Percentiles rank a stretch among this genome's conserved stretches.
Evolutionary conservation across 2,329 filamentous ascomycete genomes (phyloP).

Genomic region (Colletotrichum magnum): DNA sequence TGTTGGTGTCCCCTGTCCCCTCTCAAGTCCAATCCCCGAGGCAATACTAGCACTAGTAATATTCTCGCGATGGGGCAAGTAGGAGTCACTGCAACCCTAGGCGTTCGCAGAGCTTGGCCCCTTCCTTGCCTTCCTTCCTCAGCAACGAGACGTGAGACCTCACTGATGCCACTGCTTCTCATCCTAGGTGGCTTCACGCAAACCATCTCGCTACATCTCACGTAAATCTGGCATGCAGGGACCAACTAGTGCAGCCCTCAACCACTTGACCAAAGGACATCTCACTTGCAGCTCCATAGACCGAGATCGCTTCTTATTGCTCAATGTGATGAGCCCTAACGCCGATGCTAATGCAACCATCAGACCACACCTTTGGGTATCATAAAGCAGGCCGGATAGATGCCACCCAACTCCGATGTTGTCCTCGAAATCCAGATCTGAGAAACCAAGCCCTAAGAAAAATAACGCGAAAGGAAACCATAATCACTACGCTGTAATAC

Average conservation of each 20-base stretch:
- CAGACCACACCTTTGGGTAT: slow-evolving; percentile 26
- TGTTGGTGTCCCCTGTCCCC: not conserved
- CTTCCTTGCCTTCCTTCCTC: not conserved
- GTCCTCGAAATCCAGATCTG: not conserved
- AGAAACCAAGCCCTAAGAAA: not conserved
- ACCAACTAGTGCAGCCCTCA: too few species aligned
- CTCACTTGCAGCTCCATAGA: not conserved
- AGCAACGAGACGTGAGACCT: too few species aligned
- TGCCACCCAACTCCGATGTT: slow-evolving; percentile 15
- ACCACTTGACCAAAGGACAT: not conserved
- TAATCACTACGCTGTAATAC: not conserved
- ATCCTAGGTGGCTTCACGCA: not conserved
- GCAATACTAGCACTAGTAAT: slow-evolving; percentile 3
- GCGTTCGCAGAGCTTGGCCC: slow-evolving; percentile 6
- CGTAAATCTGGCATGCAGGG: not conserved
- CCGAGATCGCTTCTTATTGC: slow-evolving; percentile 1
- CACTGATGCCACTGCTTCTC: too few species aligned
- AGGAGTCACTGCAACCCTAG: slow-evolving; percentile 1
- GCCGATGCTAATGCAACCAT: slow-evolving; percentile 14
- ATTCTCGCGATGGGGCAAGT: slow-evolving; percentile 5
- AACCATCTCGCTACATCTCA: slow-evolving; percentile 5
- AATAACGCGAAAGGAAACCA: not conserved
- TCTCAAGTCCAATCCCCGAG: not conserved
- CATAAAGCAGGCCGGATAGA: slow-evolving; percentile 9
- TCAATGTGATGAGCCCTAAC: slow-evolving; percentile 4